Conservation (phyloP, 2,329 filamentous ascomycete species). For the Sordariomycetes sp. region DNA sequence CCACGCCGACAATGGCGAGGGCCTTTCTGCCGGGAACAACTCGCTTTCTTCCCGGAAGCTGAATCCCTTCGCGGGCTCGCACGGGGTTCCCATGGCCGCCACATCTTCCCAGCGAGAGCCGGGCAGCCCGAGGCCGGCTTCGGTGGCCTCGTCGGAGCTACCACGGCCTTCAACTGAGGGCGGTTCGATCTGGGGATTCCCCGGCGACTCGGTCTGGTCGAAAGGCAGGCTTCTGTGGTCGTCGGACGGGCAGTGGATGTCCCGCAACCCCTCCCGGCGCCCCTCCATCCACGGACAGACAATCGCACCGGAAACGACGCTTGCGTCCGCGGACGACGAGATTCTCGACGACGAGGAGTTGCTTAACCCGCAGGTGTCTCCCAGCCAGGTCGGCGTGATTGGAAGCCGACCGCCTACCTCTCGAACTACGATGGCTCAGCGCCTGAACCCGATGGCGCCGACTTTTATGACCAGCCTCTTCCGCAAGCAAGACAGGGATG, state of each 20-base stretch:
- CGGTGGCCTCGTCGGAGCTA: slow-evolving; percentile 56
- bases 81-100: slow-evolving; percentile 29
- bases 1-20: slow-evolving; percentile 26
- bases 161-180: slow-evolving; percentile 71
- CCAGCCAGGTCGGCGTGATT: slow-evolving; percentile 56
- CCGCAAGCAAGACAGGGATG: slow-evolving; percentile 24
- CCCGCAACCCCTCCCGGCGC: slow-evolving; percentile 61
- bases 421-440: slow-evolving; percentile 35
- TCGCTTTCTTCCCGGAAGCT: slow-evolving; percentile 27
- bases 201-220: slow-evolving; percentile 25
- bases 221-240: slow-evolving; percentile 55
- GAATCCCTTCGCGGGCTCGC: slow-evolving; percentile 37
- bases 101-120: slow-evolving; percentile 40
- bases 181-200: slow-evolving; percentile 57
- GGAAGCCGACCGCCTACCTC: slow-evolving; percentile 55
- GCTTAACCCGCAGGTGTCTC: slow-evolving; percentile 34
- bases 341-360: slow-evolving; percentile 46
- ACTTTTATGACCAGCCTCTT: slow-evolving; percentile 69
- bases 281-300: slow-evolving; percentile 72
- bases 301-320: slow-evolving; percentile 43
- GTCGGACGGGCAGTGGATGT: slow-evolving; percentile 36
- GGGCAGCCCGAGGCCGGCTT: slow-evolving; percentile 51
- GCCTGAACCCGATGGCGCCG: slow-evolving; percentile 77
- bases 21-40: slow-evolving; percentile 12
- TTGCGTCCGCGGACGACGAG: slow-evolving; percentile 51